Evolutionary conservation across 1,284 basidiomycete species (phyloP).

Genomic region (Bjerkandera adusta): DNA sequence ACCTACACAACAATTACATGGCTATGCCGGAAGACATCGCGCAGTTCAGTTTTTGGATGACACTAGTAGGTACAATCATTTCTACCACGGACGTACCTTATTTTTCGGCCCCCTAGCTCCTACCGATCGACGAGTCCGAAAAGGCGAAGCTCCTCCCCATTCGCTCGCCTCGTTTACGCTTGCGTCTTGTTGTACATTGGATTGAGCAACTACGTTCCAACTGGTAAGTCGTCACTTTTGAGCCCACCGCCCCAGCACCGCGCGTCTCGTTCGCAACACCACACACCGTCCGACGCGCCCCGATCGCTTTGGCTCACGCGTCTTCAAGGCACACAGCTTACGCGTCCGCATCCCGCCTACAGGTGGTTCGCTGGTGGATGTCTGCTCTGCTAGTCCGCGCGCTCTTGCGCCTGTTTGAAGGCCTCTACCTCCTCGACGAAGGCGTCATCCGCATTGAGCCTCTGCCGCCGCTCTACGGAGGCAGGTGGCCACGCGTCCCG

Average conservation of each 20-base stretch:
- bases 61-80: slow-evolving; percentile 44
- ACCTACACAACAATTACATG: slow-evolving; percentile 76
- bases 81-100: slow-evolving; percentile 5
- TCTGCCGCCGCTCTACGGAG: neutral
- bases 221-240: slow-evolving; percentile 46
- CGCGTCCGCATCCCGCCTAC: slow-evolving; percentile 30
- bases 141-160: slow-evolving; percentile 94
- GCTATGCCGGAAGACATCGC: slow-evolving; percentile 65
- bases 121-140: slow-evolving; percentile 95
- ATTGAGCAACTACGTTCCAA: slow-evolving; percentile 77
- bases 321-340: slow-evolving; percentile 29
- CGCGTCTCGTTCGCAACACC: slow-evolving; percentile 2
- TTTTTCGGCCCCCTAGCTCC: slow-evolving; percentile 41
- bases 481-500: neutral
- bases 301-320: neutral
- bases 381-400: slow-evolving; percentile 31
- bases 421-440: slow-evolving; percentile 1
- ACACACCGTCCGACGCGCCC: neutral
- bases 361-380: slow-evolving; percentile 52
- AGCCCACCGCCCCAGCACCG: slow-evolving; percentile 3
- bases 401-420: slow-evolving; percentile 11
- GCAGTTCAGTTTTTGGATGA: slow-evolving; percentile 89
- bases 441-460: too few species aligned
- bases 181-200: slow-evolving; percentile 90
- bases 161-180: slow-evolving; percentile 71